phyloP scores from a whole-genome alignment of 148 eudicot genomes.

The Rhododendron ovatum region DNA sequence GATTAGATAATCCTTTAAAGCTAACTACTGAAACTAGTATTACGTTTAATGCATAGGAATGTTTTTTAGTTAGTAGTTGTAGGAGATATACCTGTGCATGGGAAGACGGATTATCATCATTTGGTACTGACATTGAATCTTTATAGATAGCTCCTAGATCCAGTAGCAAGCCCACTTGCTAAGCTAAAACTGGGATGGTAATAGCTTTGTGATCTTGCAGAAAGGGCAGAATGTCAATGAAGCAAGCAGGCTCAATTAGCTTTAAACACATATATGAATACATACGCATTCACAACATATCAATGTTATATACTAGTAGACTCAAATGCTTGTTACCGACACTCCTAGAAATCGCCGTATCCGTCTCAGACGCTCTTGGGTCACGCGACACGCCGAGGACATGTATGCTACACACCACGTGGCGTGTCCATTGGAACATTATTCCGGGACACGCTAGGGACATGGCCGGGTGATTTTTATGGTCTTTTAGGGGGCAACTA shows the following conservation, averaged over 20 bases:
- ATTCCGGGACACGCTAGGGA: not conserved
- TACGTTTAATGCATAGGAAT: not conserved
- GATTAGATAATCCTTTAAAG: not conserved
- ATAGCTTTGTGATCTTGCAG: not conserved
- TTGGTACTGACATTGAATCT: constrained; percentile 20
- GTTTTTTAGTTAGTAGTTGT: not conserved
- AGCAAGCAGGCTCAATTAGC: not conserved
- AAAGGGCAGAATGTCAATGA: not conserved
- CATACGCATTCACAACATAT: not conserved
- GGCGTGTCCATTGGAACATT: not conserved
- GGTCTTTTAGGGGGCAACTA: not conserved
- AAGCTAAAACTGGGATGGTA: not conserved
- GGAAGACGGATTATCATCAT: constrained; percentile 20
- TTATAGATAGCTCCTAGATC: not conserved
- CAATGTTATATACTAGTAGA: not conserved
- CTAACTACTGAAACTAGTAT: not conserved
- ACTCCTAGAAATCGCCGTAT: not conserved
- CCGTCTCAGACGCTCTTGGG: not conserved
- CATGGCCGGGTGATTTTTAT: not conserved
- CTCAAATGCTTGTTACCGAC: not conserved
- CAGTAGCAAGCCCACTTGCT: not conserved
- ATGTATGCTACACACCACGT: not conserved
- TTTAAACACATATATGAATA: no score
- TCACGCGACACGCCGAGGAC: not conserved
- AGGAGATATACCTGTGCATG: constrained; percentile 18